Evolutionary conservation across 2,329 filamentous ascomycete species (phyloP).

Genomic region (Clathrospora elynae): DNA sequence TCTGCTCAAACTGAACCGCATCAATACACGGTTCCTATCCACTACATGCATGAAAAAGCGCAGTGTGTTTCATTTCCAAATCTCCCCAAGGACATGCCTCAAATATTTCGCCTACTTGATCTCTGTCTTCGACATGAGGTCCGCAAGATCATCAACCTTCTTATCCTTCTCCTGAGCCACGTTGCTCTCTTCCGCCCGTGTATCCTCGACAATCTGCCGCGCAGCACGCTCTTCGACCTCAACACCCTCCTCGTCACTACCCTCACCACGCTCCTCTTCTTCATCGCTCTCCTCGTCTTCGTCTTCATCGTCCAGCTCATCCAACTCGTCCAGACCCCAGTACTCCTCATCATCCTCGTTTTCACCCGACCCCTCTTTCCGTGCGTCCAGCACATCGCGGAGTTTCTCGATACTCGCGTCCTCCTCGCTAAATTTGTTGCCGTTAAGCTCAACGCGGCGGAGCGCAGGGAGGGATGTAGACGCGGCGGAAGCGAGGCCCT

Average conservation of each 20-base stretch:
- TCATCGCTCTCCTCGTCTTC: conserved; percentile 79
- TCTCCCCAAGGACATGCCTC: too few species aligned
- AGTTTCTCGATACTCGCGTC: conserved; percentile 73
- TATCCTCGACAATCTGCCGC: conserved; percentile 68
- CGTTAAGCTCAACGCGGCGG: conserved; percentile 89
- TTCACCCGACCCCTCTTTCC: conserved; percentile 65
- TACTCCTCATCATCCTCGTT: conserved; percentile 62
- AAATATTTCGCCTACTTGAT: too few species aligned
- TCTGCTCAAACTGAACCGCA: background rate
- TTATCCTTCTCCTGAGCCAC: conserved; percentile 72
- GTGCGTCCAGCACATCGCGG: conserved; percentile 69
- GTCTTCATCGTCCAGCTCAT: conserved; percentile 82
- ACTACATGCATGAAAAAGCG: conserved; percentile 14
- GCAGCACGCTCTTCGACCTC: conserved; percentile 49
- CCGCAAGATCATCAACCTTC: conserved; percentile 80
- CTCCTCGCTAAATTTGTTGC: conserved; percentile 91
- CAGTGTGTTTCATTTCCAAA: too few species aligned
- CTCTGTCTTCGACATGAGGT: conserved; percentile 72
- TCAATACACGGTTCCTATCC: background rate
- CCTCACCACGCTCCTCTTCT: conserved; percentile 63
- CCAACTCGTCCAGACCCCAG: conserved; percentile 63
- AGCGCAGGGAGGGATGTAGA: conserved; percentile 71
- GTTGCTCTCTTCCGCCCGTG: conserved; percentile 74
- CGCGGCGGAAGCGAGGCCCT: conserved; percentile 71
- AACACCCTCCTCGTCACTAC: conserved; percentile 69